phyloP scores from a whole-genome alignment of 208 protist species.

The Acanthamoeba royreba region DNA sequence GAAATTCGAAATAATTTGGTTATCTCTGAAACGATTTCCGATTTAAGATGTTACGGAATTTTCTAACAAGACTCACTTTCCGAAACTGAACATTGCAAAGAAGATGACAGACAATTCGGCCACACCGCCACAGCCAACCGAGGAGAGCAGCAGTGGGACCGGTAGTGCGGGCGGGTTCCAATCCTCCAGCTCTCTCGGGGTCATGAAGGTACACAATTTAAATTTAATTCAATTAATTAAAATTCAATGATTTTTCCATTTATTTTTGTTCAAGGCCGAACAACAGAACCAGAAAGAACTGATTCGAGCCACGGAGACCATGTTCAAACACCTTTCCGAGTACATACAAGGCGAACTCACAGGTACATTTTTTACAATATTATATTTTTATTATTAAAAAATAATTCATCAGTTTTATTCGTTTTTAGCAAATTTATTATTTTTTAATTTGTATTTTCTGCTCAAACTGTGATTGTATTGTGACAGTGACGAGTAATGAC shows the following conservation, averaged over 20 bases:
- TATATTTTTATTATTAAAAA: neutral
- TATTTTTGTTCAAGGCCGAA: neutral
- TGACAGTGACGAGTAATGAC: neutral
- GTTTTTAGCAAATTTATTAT: neutral
- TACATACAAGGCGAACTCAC: conserved; percentile 20
- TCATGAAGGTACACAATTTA: no score
- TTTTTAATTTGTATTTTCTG: neutral
- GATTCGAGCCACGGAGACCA: neutral
- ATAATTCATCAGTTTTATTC: neutral
- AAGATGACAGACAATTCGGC: no score
- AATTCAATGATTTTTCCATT: neutral
- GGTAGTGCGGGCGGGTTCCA: no score
- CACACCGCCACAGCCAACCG: no score
- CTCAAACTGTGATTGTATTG: neutral
- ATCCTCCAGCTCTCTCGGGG: no score
- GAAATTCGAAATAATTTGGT: no score
- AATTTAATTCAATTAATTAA: neutral
- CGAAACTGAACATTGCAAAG: no score
- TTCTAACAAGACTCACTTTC: no score
- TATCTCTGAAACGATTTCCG: no score
- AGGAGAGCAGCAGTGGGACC: no score
- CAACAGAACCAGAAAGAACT: neutral
- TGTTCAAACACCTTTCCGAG: conserved; percentile 21
- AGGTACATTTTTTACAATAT: neutral
- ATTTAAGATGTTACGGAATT: no score